These are phyloP conservation scores for Cornus suecica DNA, from an alignment of 148 eudicot species.

Conservation along the genomic window DNA sequence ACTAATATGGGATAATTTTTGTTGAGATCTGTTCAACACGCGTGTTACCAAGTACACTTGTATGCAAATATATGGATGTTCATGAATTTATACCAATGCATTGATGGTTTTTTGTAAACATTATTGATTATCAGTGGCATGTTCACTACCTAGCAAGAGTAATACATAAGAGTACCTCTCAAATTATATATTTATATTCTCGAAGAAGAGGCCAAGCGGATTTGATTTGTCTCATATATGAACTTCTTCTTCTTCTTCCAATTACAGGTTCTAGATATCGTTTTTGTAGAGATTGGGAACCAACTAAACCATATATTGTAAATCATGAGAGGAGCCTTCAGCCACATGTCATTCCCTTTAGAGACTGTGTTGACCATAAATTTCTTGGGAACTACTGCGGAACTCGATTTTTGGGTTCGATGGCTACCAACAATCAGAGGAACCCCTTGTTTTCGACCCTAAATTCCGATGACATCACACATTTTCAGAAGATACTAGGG, in stretches of 20 bases:
- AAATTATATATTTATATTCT: not conserved
- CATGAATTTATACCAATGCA: no score
- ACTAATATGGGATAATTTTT: no score
- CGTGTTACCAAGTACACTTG: no score
- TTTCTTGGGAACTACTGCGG: slow-evolving; percentile 18
- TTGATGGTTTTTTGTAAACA: not conserved
- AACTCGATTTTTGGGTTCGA: slow-evolving; percentile 52
- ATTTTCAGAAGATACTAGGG: slow-evolving; percentile 71
- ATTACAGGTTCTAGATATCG: slow-evolving; percentile 32
- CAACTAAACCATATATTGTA: slow-evolving; percentile 14
- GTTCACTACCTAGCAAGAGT: not conserved
- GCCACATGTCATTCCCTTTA: not conserved
- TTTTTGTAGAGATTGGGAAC: slow-evolving; percentile 13
- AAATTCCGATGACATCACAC: slow-evolving; percentile 59
- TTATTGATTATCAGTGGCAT: not conserved
- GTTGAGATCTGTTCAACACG: no score
- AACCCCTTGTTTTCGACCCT: slow-evolving; percentile 55
- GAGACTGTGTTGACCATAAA: slow-evolving; percentile 9
- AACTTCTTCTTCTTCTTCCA: not conserved
- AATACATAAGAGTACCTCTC: not conserved
- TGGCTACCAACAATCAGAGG: slow-evolving; percentile 42
- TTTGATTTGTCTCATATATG: not conserved
- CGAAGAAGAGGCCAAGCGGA: not conserved
- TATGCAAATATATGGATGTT: no score
- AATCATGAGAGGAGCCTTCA: slow-evolving; percentile 12